phyloP scores from a whole-genome alignment of 805 yeast species.

The Komagataella populi region DNA sequence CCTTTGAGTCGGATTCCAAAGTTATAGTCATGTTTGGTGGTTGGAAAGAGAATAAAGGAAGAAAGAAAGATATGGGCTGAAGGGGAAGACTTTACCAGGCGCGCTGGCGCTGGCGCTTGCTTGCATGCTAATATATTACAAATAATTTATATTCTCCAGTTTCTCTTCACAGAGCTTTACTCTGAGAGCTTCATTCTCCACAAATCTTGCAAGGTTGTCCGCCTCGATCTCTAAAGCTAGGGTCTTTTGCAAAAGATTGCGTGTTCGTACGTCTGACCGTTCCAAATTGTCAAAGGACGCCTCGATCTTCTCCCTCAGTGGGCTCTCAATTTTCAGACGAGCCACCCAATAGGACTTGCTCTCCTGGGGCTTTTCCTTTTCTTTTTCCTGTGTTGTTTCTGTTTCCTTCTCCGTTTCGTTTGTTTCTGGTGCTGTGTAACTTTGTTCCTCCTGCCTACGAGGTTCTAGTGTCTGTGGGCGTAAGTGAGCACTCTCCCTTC shows the following conservation, averaged over 20 bases:
- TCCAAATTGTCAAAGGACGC: neutral
- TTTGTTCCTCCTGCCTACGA: neutral
- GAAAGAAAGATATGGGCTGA: neutral
- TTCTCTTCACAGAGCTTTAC: slow-evolving; percentile 29
- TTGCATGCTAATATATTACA: slow-evolving; percentile 8
- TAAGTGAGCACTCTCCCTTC: neutral
- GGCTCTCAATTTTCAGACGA: neutral
- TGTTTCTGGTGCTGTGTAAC: neutral
- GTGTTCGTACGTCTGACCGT: neutral
- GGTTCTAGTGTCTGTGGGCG: neutral
- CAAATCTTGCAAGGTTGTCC: slow-evolving; percentile 6
- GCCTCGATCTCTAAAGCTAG: slow-evolving; percentile 15
- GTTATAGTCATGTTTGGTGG: neutral
- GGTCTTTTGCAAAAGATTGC: slow-evolving; percentile 5
- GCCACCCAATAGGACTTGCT: neutral
- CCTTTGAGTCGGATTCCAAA: neutral
- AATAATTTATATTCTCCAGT: slow-evolving; percentile 32
- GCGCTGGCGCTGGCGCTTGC: neutral
- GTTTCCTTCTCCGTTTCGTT: neutral
- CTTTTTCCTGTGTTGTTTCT: neutral
- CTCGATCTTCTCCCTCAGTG: neutral
- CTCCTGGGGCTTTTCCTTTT: neutral
- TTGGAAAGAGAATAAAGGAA: neutral
- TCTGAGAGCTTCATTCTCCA: slow-evolving; percentile 17
- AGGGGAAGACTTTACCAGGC: neutral